Percentiles rank a stretch among this genome's conserved stretches.
These are phyloP conservation scores for Blastobotrys apis DNA, from an alignment of 1,139 yeast species.

Conservation along the genomic window DNA sequence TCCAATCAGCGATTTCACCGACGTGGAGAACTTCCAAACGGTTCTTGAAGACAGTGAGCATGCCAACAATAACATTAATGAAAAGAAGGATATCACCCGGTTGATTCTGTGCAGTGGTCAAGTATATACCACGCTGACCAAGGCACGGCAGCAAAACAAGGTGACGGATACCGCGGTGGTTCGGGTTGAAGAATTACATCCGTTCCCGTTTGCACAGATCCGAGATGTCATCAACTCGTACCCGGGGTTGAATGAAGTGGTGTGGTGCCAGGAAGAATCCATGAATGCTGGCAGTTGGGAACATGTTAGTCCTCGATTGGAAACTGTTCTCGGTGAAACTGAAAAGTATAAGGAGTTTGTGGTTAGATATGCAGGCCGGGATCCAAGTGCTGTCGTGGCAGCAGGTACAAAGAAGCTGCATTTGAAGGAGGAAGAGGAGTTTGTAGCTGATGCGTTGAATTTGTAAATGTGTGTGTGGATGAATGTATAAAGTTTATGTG, in stretches of 20 bases:
- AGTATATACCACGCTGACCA: constrained; percentile 83
- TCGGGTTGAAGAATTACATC: constrained; percentile 87
- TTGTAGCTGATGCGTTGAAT: constrained; percentile 68
- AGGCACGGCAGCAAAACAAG: constrained; percentile 70
- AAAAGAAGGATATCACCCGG: constrained; percentile 79
- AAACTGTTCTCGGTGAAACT: constrained; percentile 68
- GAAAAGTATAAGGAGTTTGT: constrained; percentile 51
- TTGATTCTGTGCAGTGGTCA: constrained; percentile 82
- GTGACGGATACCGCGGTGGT: constrained; percentile 80
- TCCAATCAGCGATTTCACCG: constrained; percentile 70
- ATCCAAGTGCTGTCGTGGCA: constrained; percentile 94
- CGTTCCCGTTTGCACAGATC: constrained; percentile 94
- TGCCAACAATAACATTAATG: constrained; percentile 58
- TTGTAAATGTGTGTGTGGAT: no score
- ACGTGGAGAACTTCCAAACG: constrained; percentile 87
- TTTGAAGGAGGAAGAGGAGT: constrained; percentile 76
- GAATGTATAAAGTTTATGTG: no score
- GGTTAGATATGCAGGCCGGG: constrained; percentile 89
- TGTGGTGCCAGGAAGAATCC: constrained; percentile 97
- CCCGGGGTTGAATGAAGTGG: constrained; percentile 77
- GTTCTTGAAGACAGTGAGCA: constrained; percentile 83
- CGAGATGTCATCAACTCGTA: constrained; percentile 74
- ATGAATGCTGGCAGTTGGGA: constrained; percentile 89
- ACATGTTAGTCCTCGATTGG: constrained; percentile 71
- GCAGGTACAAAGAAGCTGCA: constrained; percentile 91